Percentiles rank a stretch among this genome's conserved stretches.
These are phyloP conservation scores for Coniochaeta sp. DNA, from an alignment of 2,329 filamentous ascomycete genomes.

Conservation along the genomic window DNA sequence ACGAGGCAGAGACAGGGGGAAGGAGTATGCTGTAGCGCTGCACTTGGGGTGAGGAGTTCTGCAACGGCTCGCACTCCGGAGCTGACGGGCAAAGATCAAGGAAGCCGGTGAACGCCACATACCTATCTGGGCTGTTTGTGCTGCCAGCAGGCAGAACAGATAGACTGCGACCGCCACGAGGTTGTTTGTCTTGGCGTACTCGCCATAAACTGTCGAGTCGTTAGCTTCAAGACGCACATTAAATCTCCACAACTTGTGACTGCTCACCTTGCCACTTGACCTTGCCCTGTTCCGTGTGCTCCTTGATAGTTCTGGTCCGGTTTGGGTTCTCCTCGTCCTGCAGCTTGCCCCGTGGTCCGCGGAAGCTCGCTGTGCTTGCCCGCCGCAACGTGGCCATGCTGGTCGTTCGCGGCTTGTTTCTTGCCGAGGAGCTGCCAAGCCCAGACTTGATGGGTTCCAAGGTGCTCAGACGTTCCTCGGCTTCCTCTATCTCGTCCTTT, in stretches of 20 bases:
- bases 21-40: neutral
- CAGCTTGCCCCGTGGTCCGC: conserved; percentile 74
- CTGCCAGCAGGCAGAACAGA: conserved; percentile 64
- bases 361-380: conserved; percentile 87
- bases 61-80: conserved; percentile 6
- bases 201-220: conserved; percentile 59
- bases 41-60: conserved; percentile 7
- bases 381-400: conserved; percentile 79
- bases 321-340: conserved; percentile 74
- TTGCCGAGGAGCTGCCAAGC: conserved; percentile 15
- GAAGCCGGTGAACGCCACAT: conserved; percentile 23
- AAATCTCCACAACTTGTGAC: neutral
- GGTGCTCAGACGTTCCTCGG: conserved; percentile 68
- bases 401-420: conserved; percentile 51
- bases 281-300: conserved; percentile 88
- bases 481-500: conserved; percentile 65
- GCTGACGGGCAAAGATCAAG: neutral
- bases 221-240: neutral
- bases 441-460: conserved; percentile 65
- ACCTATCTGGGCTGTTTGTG: conserved; percentile 78
- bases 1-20: neutral
- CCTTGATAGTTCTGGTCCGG: conserved; percentile 80
- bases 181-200: conserved; percentile 95
- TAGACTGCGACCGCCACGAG: conserved; percentile 77
- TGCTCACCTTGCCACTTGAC: conserved; percentile 74